Conservation (phyloP, 2,329 filamentous ascomycete genomes). For the Metarhizium brunneum region DNA sequence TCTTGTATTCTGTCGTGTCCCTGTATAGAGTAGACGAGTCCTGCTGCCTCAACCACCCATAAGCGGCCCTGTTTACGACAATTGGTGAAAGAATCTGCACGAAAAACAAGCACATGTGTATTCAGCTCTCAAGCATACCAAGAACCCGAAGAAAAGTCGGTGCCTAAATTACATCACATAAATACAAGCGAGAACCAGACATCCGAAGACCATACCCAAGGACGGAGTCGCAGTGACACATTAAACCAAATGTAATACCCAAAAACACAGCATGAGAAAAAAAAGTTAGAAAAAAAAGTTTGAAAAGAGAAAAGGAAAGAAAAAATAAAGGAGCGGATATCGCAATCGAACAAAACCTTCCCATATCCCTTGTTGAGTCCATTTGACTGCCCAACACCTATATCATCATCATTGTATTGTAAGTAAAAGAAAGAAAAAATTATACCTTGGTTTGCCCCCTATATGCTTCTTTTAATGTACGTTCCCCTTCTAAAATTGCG, state of each 20-base stretch:
- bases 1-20: background rate
- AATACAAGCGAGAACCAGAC: background rate
- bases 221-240: background rate
- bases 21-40: background rate
- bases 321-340: background rate
- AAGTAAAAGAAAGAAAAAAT: too few relatives aligned
- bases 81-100: background rate
- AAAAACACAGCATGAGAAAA: background rate
- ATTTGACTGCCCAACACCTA: background rate
- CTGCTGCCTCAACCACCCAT: too few relatives aligned
- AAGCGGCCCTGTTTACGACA: background rate
- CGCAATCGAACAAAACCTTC: background rate
- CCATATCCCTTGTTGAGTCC: background rate
- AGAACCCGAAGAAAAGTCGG: background rate
- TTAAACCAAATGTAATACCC: background rate
- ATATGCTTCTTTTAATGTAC: too few relatives aligned
- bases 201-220: background rate
- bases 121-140: background rate
- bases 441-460: too few relatives aligned
- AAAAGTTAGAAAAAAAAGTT: background rate
- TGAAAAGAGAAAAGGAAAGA: background rate
- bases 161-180: background rate
- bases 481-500: too few relatives aligned
- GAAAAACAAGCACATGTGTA: background rate
- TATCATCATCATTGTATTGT: background rate